Evolutionary conservation across 2,329 filamentous ascomycete genomes (phyloP), one percentile per base, ranked within the genome.

Genomic region (Passalora sequoiae): DNA sequence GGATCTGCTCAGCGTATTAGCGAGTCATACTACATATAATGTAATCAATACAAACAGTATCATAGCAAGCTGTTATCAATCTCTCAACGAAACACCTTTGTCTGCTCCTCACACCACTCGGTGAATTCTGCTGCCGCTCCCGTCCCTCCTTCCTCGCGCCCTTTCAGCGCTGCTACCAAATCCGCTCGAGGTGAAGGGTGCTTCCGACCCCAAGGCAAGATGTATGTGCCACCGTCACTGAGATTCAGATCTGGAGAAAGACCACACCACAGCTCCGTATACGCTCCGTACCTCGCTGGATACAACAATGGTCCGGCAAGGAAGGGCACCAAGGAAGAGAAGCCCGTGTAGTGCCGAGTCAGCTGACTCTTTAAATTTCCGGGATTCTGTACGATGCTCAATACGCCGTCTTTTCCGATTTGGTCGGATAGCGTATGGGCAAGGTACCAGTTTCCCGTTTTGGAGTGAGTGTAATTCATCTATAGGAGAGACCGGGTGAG

Each of bases 351-450:
- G 37, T 64, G 59, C 9, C 61, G 43, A 38, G 55, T 50, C 16
- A 63, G 47, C 47, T 64, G 59, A 3, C 43, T 59, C 12, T 46
- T 46, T 32, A 64, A 46, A 36, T 64, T 64, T 3, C 61, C 61
- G 0, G 61, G 61, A 38, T 64, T 64, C 49, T 57, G 61, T 2
- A 53, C 45, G 19, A 57, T 51, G 43, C 48, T 54, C 19, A 62
- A 41, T 33, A 63, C 40, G 12, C 17, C 38, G 4, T 24, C 4
- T n/a, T 29, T 31, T 25, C 33, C 17, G 12, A 8, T 9, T 8
- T 21, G 33, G 9, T 28, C 45, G 38, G 47, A 38, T 10, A 51
- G 54, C 12, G 47, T 35, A 5, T 46, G 38, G 8, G 61, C 53
- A 1, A 62, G 49, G 2, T 62, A 49, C 4, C 50, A 46, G 45